phyloP scores from a whole-genome alignment of 2,329 filamentous ascomycete genomes.

The Pezicula neosporulosa region DNA sequence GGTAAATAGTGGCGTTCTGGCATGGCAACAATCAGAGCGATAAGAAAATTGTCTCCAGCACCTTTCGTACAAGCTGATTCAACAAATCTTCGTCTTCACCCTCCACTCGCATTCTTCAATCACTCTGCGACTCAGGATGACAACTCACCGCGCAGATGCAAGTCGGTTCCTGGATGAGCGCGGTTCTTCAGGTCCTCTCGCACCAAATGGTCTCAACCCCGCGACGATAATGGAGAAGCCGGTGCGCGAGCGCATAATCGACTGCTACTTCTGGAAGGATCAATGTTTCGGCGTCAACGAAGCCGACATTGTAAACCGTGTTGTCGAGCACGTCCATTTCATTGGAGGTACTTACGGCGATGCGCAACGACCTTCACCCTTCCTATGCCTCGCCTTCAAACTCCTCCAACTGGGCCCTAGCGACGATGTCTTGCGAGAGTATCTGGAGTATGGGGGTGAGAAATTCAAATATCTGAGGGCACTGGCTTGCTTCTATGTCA shows the following conservation, averaged over 20 bases:
- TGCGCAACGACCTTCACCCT: slow-evolving; percentile 83
- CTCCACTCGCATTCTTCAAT: neutral
- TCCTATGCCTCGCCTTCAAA: slow-evolving; percentile 93
- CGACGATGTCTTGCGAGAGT: slow-evolving; percentile 75
- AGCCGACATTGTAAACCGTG: slow-evolving; percentile 79
- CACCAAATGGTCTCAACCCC: slow-evolving; percentile 86
- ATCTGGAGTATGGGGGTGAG: slow-evolving; percentile 72
- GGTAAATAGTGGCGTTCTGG: slow-evolving; percentile 27
- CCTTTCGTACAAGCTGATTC: neutral
- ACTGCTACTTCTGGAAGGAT: slow-evolving; percentile 97
- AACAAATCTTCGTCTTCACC: neutral
- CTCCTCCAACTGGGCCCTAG: slow-evolving; percentile 82
- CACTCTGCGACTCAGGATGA: slow-evolving; percentile 19
- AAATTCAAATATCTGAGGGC: slow-evolving; percentile 85
- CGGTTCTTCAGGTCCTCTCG: slow-evolving; percentile 70
- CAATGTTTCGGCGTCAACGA: slow-evolving; percentile 95
- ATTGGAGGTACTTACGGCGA: slow-evolving; percentile 86
- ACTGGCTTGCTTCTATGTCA: slow-evolving; percentile 88
- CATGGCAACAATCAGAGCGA: slow-evolving; percentile 41
- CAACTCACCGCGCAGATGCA: slow-evolving; percentile 73
- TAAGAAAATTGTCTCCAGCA: slow-evolving; percentile 2
- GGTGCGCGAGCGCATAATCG: slow-evolving; percentile 90
- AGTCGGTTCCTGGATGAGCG: slow-evolving; percentile 84
- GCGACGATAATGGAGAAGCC: slow-evolving; percentile 96
- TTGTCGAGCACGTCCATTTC: slow-evolving; percentile 75